Evolutionary conservation across 192 early-diverging fungal genomes (phyloP).

Genomic region (Gamsiella multidivaricata): DNA sequence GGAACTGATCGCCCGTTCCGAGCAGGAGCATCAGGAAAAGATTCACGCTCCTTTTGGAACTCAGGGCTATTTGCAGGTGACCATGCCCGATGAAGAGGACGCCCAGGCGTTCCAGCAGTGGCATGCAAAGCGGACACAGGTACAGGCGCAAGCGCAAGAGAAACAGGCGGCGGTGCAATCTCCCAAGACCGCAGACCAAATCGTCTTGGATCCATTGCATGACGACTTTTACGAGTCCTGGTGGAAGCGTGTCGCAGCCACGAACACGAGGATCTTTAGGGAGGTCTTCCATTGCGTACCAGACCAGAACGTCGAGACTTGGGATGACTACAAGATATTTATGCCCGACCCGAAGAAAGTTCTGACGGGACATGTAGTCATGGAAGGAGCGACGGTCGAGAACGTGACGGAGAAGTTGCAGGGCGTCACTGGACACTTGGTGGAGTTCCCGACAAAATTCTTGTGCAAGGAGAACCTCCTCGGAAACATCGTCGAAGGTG

Average conservation of each 20-base stretch:
- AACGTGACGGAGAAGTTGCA: slow-evolving; percentile 49
- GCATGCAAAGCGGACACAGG: slow-evolving; percentile 17
- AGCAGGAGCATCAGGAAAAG: slow-evolving; percentile 11
- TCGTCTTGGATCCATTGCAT: slow-evolving; percentile 75
- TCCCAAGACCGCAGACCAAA: slow-evolving; percentile 46
- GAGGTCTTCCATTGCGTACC: slow-evolving; percentile 89
- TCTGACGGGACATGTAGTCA: slow-evolving; percentile 59
- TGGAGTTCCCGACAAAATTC: slow-evolving; percentile 64
- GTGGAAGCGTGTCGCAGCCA: slow-evolving; percentile 74
- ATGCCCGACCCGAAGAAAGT: slow-evolving; percentile 58
- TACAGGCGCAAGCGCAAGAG: slow-evolving; percentile 24
- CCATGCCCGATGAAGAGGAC: slow-evolving; percentile 39
- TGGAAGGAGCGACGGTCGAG: slow-evolving; percentile 58
- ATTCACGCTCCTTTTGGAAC: neutral
- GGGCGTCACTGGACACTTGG: slow-evolving; percentile 63
- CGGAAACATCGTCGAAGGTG: slow-evolving; percentile 54
- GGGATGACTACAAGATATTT: slow-evolving; percentile 64
- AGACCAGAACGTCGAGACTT: slow-evolving; percentile 72
- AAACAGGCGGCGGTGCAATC: slow-evolving; percentile 45
- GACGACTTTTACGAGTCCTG: slow-evolving; percentile 65
- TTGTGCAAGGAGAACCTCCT: slow-evolving; percentile 65
- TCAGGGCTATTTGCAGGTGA: slow-evolving; percentile 25
- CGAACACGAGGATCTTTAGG: slow-evolving; percentile 78
- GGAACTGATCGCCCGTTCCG: slow-evolving; percentile 21
- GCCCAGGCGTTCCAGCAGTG: slow-evolving; percentile 34